phyloP scores from a whole-genome alignment of 371 early-diverging fungal genomes.

The Coemansia sp. region DNA sequence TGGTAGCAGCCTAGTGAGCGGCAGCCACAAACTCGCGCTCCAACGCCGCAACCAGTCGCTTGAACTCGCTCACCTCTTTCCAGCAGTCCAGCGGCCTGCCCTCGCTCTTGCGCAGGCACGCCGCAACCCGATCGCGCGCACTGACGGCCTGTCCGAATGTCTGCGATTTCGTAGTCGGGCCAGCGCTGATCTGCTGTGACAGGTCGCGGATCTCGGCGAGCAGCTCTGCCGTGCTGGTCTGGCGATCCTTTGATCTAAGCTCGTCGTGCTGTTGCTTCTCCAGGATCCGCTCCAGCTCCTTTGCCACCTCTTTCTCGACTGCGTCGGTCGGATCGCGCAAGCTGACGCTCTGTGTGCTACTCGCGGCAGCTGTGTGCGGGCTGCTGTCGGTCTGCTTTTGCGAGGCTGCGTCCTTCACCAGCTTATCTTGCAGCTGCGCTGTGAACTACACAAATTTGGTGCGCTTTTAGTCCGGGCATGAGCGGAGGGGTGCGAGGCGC shows the following conservation, averaged over 20 bases:
- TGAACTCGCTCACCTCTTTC: constrained; percentile 57
- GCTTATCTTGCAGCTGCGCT: constrained; percentile 31
- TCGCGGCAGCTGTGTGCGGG: constrained; percentile 2
- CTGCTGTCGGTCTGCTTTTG: not conserved
- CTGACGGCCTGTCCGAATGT: constrained; percentile 17
- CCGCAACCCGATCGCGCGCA: constrained; percentile 52
- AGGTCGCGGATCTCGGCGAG: constrained; percentile 42
- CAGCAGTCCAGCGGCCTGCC: constrained; percentile 56
- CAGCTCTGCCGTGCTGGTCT: constrained; percentile 41
- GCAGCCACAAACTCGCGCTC: constrained; percentile 37
- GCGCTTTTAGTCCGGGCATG: not conserved
- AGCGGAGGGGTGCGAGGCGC: not conserved
- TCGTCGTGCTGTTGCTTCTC: constrained; percentile 42
- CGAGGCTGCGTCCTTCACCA: constrained; percentile 15
- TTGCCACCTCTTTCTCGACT: constrained; percentile 35
- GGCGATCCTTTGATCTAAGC: constrained; percentile 33
- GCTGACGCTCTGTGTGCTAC: not conserved
- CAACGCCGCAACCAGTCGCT: constrained; percentile 31
- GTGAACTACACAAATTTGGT: constrained; percentile 27
- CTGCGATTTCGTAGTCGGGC: constrained; percentile 11
- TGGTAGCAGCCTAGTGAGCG: not conserved
- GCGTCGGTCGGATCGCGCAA: constrained; percentile 23
- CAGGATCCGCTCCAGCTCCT: constrained; percentile 46
- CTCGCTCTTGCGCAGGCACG: constrained; percentile 52
- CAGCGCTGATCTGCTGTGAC: constrained; percentile 27